Evolutionary conservation across 176 grass and related monocot species (phyloP).

Genomic region (Leersia perrieri): DNA sequence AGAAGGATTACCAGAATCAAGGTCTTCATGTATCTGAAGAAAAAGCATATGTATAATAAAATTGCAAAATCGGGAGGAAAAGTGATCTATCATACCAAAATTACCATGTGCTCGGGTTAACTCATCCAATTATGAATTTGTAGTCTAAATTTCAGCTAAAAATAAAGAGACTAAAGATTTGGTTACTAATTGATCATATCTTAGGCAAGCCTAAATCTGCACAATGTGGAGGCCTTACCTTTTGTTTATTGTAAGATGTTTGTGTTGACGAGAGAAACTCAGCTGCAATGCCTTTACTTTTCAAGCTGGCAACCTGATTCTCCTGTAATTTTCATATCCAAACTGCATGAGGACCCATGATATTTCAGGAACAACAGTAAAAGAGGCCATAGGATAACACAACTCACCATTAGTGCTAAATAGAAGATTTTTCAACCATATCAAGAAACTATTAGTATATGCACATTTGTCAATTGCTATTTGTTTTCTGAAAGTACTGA

Average conservation of each 20-base stretch:
- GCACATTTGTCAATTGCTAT: constrained; percentile 27
- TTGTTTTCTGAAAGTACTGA: constrained; percentile 7
- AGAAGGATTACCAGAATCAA: constrained; percentile 76
- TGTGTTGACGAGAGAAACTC: constrained; percentile 99
- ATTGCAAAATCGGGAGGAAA: constrained; percentile 8
- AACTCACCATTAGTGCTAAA: constrained; percentile 89
- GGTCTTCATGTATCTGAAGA: constrained; percentile 83
- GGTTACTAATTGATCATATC: neutral
- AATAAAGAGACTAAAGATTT: neutral
- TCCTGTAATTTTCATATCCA: constrained; percentile 54
- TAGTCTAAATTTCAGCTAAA: neutral
- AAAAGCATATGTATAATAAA: neutral
- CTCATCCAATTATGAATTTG: neutral
- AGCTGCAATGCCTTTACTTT: constrained; percentile 80
- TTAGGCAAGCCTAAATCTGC: neutral
- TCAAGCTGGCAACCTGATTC: constrained; percentile 85
- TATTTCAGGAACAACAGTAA: constrained; percentile 14
- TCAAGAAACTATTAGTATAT: constrained; percentile 40
- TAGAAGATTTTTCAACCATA: constrained; percentile 44
- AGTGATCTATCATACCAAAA: neutral
- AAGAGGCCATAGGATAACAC: neutral
- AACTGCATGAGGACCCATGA: constrained; percentile 29
- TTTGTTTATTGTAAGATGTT: constrained; percentile 58
- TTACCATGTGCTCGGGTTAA: neutral
- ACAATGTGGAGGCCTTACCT: constrained; percentile 33